Conservation (phyloP, 2,329 filamentous ascomycete genomes). For the Blastomyces percursus region DNA sequence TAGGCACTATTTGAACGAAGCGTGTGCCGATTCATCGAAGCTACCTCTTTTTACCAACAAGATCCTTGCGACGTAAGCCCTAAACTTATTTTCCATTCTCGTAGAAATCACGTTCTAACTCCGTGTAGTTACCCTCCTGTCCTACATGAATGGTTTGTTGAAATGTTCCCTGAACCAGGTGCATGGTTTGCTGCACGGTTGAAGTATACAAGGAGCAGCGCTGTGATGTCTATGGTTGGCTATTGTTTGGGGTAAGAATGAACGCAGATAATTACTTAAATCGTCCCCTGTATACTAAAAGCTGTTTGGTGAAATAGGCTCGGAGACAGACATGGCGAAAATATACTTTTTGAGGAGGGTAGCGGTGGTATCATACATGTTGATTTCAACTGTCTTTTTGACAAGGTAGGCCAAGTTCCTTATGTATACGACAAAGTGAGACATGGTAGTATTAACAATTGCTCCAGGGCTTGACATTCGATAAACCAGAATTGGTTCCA, state of each 20-base stretch:
- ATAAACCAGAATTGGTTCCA: constrained; percentile 86
- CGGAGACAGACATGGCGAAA: constrained; percentile 93
- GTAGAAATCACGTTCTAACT: not conserved
- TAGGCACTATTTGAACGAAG: constrained; percentile 49
- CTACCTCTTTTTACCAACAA: constrained; percentile 59
- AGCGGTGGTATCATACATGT: constrained; percentile 94
- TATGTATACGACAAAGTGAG: constrained; percentile 7
- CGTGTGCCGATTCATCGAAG: constrained; percentile 52
- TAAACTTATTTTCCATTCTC: not conserved
- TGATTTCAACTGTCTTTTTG: constrained; percentile 98
- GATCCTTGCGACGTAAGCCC: constrained; percentile 38
- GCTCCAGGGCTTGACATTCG: constrained; percentile 65
- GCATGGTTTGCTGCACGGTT: constrained; percentile 84
- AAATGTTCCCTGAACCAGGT: constrained; percentile 86
- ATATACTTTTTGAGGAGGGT: constrained; percentile 86
- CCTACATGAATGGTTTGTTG: constrained; percentile 88
- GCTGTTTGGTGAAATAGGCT: constrained; percentile 40
- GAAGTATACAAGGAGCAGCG: constrained; percentile 82
- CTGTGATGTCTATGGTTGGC: constrained; percentile 99
- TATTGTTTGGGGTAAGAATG: constrained; percentile 61
- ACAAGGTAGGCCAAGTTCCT: constrained; percentile 47
- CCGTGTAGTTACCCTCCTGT: constrained; percentile 60
- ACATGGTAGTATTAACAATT: constrained; percentile 5
- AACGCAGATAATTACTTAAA: not conserved
- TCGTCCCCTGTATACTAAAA: constrained; percentile 7